Conservation (phyloP, 1,284 basidiomycete genomes). For the Austroboletus olivaceoglutinosus region DNA sequence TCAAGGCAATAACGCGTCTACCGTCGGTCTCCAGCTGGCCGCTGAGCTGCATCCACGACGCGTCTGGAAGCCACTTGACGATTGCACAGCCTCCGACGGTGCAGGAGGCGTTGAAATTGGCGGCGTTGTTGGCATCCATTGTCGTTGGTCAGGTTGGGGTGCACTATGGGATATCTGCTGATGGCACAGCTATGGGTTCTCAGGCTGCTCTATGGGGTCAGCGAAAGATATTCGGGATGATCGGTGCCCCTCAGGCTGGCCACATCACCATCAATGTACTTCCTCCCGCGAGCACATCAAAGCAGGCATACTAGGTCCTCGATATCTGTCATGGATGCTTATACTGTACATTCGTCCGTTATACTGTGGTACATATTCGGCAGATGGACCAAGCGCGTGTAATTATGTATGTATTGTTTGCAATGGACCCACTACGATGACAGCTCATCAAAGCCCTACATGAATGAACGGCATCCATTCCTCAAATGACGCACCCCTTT, state of each 20-base stretch:
- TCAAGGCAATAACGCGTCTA: slow-evolving; percentile 49
- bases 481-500: neutral
- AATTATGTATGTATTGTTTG: too few species aligned
- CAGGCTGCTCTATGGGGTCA: slow-evolving; percentile 20
- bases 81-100: slow-evolving; percentile 39
- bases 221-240: slow-evolving; percentile 15
- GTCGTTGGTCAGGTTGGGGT: slow-evolving; percentile 37
- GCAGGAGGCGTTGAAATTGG: slow-evolving; percentile 48
- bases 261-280: neutral
- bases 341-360: too few species aligned
- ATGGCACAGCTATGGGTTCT: neutral
- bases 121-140: slow-evolving; percentile 43
- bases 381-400: too few species aligned
- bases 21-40: slow-evolving; percentile 23
- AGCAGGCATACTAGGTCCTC: slow-evolving; percentile 9
- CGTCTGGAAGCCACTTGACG: neutral
- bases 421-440: too few species aligned
- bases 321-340: too few species aligned
- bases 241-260: neutral
- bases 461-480: neutral
- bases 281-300: slow-evolving; percentile 8
- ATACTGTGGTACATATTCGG: too few species aligned
- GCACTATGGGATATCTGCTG: slow-evolving; percentile 29
- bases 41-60: slow-evolving; percentile 13
- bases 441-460: neutral